phyloP scores from a whole-genome alignment of 768 basidiomycete genomes.

The Termitomyces sp. region DNA sequence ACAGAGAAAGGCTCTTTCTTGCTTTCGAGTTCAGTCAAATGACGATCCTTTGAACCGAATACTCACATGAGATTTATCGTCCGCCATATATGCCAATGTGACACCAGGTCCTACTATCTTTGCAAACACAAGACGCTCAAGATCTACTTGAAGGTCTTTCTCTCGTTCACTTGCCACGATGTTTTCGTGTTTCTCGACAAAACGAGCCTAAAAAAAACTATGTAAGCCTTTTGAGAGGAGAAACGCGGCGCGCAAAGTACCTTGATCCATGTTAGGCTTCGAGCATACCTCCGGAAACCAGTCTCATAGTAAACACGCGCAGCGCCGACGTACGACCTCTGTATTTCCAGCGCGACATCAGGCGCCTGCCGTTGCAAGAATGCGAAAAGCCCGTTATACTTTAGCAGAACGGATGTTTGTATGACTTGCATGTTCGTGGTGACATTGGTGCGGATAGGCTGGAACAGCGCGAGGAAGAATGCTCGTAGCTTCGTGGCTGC shows the following conservation, averaged over 20 bases:
- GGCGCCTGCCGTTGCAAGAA: conserved; percentile 84
- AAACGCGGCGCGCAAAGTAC: conserved; percentile 27
- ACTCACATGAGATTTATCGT: conserved; percentile 81
- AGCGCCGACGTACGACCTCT: conserved; percentile 77
- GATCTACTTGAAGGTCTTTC: conserved; percentile 34
- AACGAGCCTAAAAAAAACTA: conserved; percentile 43
- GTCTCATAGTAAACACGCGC: conserved; percentile 95
- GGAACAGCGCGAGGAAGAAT: conserved; percentile 80
- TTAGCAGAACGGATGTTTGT: conserved; percentile 81
- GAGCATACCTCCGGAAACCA: conserved; percentile 82
- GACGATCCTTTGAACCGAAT: background rate
- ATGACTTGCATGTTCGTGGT: conserved; percentile 91
- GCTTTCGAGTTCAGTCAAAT: conserved; percentile 9
- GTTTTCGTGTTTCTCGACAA: conserved; percentile 62
- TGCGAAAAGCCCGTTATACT: conserved; percentile 73
- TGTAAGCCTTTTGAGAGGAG: background rate
- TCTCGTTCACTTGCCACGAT: conserved; percentile 47
- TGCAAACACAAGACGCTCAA: conserved; percentile 57
- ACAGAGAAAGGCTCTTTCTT: conserved; percentile 79
- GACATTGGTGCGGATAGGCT: conserved; percentile 76
- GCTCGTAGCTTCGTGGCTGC: conserved; percentile 83
- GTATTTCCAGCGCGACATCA: conserved; percentile 79
- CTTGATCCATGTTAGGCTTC: conserved; percentile 77
- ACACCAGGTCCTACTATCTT: conserved; percentile 78
- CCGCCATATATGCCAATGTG: conserved; percentile 82